These are phyloP conservation scores for Microbotryum intermedium DNA, from an alignment of 1,284 basidiomycete genomes.

Conservation along the genomic window DNA sequence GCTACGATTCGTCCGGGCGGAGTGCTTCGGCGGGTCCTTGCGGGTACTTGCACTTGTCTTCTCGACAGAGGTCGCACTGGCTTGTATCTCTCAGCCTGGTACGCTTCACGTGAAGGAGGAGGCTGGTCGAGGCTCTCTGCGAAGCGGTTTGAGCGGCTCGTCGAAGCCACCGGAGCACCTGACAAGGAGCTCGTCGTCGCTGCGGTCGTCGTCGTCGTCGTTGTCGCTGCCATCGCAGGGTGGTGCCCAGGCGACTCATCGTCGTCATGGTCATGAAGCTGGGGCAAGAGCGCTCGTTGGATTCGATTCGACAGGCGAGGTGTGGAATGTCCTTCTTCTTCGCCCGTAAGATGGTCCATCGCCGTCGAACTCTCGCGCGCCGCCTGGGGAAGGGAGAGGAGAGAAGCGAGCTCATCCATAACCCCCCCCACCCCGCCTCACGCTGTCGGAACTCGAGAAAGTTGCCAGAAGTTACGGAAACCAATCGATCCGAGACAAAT, in stretches of 20 bases:
- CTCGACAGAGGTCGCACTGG: background rate
- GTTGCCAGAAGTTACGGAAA: too few relatives aligned
- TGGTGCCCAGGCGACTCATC: too few relatives aligned
- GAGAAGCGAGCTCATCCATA: too few relatives aligned
- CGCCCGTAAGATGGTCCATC: too few relatives aligned
- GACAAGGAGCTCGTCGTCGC: background rate
- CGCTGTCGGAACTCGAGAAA: too few relatives aligned
- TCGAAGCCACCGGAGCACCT: background rate
- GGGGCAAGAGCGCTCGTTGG: too few relatives aligned
- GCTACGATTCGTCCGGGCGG: background rate
- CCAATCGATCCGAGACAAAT: too few relatives aligned
- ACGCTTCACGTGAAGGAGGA: background rate
- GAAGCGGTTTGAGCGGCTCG: background rate
- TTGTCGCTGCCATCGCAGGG: too few relatives aligned
- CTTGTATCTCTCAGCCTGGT: background rate
- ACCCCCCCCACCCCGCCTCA: too few relatives aligned
- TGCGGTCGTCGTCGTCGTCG: background rate
- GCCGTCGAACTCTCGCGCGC: too few relatives aligned
- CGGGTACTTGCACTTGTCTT: background rate
- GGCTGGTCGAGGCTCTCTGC: background rate
- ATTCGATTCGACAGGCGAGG: background rate
- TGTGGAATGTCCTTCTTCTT: background rate
- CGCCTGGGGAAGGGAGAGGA: too few relatives aligned
- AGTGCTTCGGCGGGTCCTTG: background rate
- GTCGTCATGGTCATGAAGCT: too few relatives aligned